Conservation (phyloP, 208 protist species). For the Kentomonas sorsogonicus region DNA sequence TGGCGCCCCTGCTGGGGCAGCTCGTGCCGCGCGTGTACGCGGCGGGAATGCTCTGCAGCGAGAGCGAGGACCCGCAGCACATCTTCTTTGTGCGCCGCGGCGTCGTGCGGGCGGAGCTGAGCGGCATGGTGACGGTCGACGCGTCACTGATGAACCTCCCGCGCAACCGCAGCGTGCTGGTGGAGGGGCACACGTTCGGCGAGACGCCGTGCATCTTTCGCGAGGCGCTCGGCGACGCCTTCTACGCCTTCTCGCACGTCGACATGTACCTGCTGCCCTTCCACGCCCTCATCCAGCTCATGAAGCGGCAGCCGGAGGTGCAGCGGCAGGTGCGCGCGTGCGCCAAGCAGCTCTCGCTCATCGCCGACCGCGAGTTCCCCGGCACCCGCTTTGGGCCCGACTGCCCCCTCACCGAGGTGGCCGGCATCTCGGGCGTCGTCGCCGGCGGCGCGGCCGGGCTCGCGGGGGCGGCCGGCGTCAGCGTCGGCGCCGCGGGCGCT, state of each 20-base stretch:
- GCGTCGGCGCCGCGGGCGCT: background rate
- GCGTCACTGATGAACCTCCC: slow-evolving; percentile 17
- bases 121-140: slow-evolving; percentile 19
- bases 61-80: slow-evolving; percentile 30
- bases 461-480: slow-evolving; percentile 14
- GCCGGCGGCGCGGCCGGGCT: background rate
- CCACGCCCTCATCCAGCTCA: slow-evolving; percentile 66
- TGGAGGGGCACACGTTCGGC: slow-evolving; percentile 81
- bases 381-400: slow-evolving; percentile 41
- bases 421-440: background rate
- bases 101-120: slow-evolving; percentile 51
- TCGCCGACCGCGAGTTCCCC: slow-evolving; percentile 39
- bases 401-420: slow-evolving; percentile 3
- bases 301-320: slow-evolving; percentile 65
- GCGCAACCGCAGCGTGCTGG: slow-evolving; percentile 47
- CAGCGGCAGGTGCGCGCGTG: slow-evolving; percentile 42
- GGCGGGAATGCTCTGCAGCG: slow-evolving; percentile 63
- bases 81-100: slow-evolving; percentile 80
- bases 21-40: slow-evolving; percentile 54
- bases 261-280: slow-evolving; percentile 78
- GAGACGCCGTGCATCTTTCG: slow-evolving; percentile 71
- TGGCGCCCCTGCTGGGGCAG: slow-evolving; percentile 51
- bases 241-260: slow-evolving; percentile 62
- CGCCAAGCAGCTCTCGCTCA: slow-evolving; percentile 33
- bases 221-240: slow-evolving; percentile 44